phyloP scores from a whole-genome alignment of 371 early-diverging fungal genomes.

The Syncephalastrum racemosum region DNA sequence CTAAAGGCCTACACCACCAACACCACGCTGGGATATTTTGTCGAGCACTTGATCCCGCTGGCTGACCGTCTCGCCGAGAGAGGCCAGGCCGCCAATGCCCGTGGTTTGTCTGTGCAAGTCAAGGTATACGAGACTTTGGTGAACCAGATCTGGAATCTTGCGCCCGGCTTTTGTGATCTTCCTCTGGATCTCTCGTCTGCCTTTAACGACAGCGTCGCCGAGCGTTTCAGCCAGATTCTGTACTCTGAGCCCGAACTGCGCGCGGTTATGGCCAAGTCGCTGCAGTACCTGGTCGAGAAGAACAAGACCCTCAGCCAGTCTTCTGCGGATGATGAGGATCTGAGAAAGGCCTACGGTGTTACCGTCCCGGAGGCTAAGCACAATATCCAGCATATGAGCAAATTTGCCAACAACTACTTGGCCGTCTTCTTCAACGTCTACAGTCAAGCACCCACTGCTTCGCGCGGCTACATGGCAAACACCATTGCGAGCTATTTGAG shows the following conservation, averaged over 20 bases:
- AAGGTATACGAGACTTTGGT: constrained; percentile 90
- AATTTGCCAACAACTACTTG: constrained; percentile 73
- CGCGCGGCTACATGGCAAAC: constrained; percentile 71
- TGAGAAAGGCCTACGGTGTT: constrained; percentile 55
- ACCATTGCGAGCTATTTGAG: constrained; percentile 69
- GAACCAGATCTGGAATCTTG: constrained; percentile 87
- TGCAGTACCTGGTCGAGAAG: constrained; percentile 73
- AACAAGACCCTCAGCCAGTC: constrained; percentile 54
- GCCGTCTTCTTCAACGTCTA: constrained; percentile 84
- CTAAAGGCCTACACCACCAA: constrained; percentile 77
- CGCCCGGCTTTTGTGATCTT: constrained; percentile 83
- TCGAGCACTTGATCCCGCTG: constrained; percentile 69
- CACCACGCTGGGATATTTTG: constrained; percentile 79
- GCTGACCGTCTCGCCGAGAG: constrained; percentile 74
- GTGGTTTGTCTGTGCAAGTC: constrained; percentile 75
- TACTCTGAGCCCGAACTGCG: constrained; percentile 76
- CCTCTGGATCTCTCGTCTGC: constrained; percentile 71
- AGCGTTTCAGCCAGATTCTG: constrained; percentile 66
- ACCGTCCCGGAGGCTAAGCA: constrained; percentile 57
- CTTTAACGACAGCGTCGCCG: constrained; percentile 65
- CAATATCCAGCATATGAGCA: constrained; percentile 61
- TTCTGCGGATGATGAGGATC: constrained; percentile 47
- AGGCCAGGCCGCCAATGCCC: constrained; percentile 57
- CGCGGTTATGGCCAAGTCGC: constrained; percentile 74
- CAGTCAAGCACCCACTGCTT: constrained; percentile 65